These are phyloP conservation scores for Colletotrichum liriopes DNA, from an alignment of 2,329 filamentous ascomycete genomes.

Conservation along the genomic window DNA sequence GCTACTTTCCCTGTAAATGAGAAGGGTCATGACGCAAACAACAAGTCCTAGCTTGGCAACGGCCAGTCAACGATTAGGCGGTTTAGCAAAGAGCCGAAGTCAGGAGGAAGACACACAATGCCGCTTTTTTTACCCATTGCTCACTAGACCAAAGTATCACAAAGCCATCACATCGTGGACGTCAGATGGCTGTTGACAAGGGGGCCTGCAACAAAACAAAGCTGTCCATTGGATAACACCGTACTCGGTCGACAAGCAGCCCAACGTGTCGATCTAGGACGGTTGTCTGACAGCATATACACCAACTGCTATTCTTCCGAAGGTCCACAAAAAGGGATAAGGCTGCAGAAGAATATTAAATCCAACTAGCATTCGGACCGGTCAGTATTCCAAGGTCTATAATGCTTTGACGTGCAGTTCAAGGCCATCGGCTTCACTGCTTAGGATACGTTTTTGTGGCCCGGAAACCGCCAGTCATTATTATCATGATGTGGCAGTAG, in stretches of 20 bases:
- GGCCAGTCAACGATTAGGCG: background rate
- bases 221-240: background rate
- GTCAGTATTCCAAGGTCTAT: background rate
- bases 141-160: background rate
- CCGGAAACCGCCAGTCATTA: background rate
- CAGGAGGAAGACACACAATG: background rate
- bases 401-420: too few relatives aligned
- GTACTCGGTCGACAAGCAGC: background rate
- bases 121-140: background rate
- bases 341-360: background rate
- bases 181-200: background rate
- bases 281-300: background rate
- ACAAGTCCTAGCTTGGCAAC: background rate
- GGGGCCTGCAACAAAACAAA: background rate
- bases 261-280: background rate
- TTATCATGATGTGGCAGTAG: background rate
- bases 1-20: rapidly evolving
- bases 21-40: background rate
- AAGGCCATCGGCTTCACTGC: background rate
- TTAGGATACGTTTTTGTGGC: background rate
- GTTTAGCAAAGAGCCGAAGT: background rate
- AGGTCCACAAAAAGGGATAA: background rate
- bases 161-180: background rate
- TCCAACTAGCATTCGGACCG: background rate
- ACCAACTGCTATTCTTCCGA: background rate